Evolutionary conservation across 441 rosid species (phyloP).

Genomic region (Populus hybrid): DNA sequence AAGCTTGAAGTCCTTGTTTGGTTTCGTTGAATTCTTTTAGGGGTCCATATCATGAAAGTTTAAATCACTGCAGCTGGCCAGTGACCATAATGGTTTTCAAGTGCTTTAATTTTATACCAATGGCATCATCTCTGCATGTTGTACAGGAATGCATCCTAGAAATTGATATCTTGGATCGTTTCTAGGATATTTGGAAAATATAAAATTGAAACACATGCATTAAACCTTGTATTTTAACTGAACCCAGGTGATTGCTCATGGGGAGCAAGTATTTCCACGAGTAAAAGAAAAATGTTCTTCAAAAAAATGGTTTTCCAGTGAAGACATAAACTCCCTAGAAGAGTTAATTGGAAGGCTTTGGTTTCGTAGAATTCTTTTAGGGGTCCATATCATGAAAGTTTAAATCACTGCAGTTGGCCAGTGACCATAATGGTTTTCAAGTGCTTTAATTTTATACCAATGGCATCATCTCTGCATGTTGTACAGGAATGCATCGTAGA

Average conservation of each 20-base stretch:
- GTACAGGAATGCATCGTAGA: too few species aligned
- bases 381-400: too few species aligned
- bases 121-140: neutral
- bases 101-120: neutral
- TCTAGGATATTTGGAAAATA: neutral
- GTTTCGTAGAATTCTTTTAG: too few species aligned
- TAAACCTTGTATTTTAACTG: slow-evolving; percentile 10
- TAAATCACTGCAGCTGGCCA: neutral
- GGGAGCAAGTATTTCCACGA: too few species aligned
- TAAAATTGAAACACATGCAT: neutral
- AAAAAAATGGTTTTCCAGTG: too few species aligned
- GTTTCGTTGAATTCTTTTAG: slow-evolving; percentile 5
- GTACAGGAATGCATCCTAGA: neutral
- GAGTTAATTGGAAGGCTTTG: too few species aligned
- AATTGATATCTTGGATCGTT: neutral
- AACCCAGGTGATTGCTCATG: slow-evolving; percentile 81
- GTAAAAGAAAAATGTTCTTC: too few species aligned
- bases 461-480: too few species aligned
- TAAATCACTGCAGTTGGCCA: too few species aligned
- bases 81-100: neutral
- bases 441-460: too few species aligned
- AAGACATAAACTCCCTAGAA: too few species aligned
- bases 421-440: too few species aligned
- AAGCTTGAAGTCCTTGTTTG: slow-evolving; percentile 7
- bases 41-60: neutral